Base-by-base conservation (phyloP, 2,329 filamentous ascomycete genomes). In the Diaporthe batatas region DNA sequence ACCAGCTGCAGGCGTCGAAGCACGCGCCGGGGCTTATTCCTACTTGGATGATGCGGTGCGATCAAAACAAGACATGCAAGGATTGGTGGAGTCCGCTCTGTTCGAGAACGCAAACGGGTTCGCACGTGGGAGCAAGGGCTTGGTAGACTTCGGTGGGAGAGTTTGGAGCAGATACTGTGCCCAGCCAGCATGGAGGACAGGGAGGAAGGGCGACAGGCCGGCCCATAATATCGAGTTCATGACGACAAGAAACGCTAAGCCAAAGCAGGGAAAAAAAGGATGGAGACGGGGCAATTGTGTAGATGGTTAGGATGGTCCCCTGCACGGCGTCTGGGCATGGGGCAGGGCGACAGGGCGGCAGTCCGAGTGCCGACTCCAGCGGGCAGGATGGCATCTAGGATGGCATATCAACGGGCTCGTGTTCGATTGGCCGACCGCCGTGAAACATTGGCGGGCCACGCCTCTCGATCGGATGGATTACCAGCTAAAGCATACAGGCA, bases 301-400 rank as follows among this genome's bases (percentile, higher is more conserved):
- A 21, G 11, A 42, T 21, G 58, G 12, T 12, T 5, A 34, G 21
- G 11, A 42, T 21, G 58, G 12, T 12, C 29, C 29, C 29, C 29
- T 14, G 51, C 12, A 16, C 8, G 23, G 51, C 58, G 58, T n/a
- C n/a, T n/a, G 39, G 57, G 57, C 58, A 10, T 5, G 34, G 34
- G 34, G n/a, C 34, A 62, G 18, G 57, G 58, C 58, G 58, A 42
- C 58, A 64, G 58, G 58, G 59, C 59, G 59, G 59, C 59, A 64
- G 59, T 64, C 59, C 59, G 59, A 29, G 18, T 49, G 25, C 44
- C 25, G 59, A 29, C 39, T 62, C 57, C 36, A 62, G 36, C 58
- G 44, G 21, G 62, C 62, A 65, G 47, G 5, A 53, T 39, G 47
- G 10, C 44, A 53, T 39, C 18, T 53, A 65, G 47, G 5, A 53